phyloP scores from a whole-genome alignment of 345 rosid species.

The Eucalyptus globulus region DNA sequence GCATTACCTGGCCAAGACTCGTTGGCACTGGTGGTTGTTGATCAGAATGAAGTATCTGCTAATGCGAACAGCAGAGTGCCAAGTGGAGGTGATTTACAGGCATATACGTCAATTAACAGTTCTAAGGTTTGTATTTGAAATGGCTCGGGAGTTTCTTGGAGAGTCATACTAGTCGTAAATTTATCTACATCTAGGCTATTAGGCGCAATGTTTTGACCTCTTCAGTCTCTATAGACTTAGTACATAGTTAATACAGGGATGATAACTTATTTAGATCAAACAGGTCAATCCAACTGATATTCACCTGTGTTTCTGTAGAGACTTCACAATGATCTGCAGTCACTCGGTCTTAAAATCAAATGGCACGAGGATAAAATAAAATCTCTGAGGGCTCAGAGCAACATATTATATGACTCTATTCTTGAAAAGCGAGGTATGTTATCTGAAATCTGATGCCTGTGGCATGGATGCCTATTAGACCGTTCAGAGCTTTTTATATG shows the following conservation, averaged over 20 bases:
- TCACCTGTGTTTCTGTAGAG: conserved; percentile 20
- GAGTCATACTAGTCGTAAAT: neutral
- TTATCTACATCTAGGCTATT: neutral
- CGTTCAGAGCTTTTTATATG: neutral
- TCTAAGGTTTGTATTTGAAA: conserved; percentile 14
- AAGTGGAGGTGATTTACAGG: conserved; percentile 23
- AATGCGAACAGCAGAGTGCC: conserved; percentile 7
- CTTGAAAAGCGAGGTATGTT: conserved; percentile 48
- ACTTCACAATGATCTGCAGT: conserved; percentile 54
- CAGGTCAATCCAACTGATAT: neutral
- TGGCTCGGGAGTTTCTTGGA: neutral
- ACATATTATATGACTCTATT: conserved; percentile 46
- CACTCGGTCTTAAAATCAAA: conserved; percentile 48
- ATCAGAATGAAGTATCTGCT: conserved; percentile 4
- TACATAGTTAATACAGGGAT: neutral
- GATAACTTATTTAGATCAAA: neutral
- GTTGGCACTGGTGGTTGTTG: conserved; percentile 11
- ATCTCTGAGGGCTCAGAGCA: conserved; percentile 30
- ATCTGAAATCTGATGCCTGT: neutral
- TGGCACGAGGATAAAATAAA: conserved; percentile 43
- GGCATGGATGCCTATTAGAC: neutral
- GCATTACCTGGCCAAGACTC: conserved; percentile 8
- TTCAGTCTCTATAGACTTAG: neutral
- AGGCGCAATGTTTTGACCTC: neutral
- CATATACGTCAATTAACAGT: conserved; percentile 9